Conservation (phyloP, 2,329 filamentous ascomycete genomes). For the Xylariaceae sp. region DNA sequence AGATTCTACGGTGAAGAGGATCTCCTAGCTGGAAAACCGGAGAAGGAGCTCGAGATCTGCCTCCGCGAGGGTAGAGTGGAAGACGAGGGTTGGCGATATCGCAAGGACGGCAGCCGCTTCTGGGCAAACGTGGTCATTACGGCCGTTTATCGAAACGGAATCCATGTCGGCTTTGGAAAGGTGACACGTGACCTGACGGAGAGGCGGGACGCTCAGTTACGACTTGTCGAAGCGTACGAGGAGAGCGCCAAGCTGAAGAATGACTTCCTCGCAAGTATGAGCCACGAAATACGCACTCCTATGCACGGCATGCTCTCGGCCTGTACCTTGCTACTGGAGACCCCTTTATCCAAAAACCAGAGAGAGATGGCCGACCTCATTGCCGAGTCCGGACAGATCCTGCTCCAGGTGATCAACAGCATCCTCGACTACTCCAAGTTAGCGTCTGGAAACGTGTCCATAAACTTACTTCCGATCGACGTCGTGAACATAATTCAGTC, state of each 20-base stretch:
- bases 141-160: conserved; percentile 6
- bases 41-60: conserved; percentile 7
- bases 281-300: conserved; percentile 10
- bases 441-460: conserved; percentile 5
- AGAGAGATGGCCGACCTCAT: conserved; percentile 10
- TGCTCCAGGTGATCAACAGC: conserved; percentile 11
- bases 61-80: conserved; percentile 8
- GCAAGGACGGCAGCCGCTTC: conserved; percentile 10
- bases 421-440: conserved; percentile 13
- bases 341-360: conserved; percentile 2
- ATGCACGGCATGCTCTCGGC: conserved; percentile 12
- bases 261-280: conserved; percentile 12
- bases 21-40: conserved; percentile 5
- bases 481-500: conserved; percentile 1
- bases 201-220: conserved; percentile 5
- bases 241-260: conserved; percentile 12
- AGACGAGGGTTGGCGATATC: conserved; percentile 11
- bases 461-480: conserved; percentile 7
- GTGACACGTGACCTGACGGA: conserved; percentile 10
- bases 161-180: conserved; percentile 11
- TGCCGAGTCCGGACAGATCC: conserved; percentile 6
- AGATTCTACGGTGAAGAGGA: conserved; percentile 10
- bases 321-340: conserved; percentile 7
- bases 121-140: conserved; percentile 12
- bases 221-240: conserved; percentile 7